phyloP scores from a whole-genome alignment of 139 green algal species.

The Coelastrella sp. region DNA sequence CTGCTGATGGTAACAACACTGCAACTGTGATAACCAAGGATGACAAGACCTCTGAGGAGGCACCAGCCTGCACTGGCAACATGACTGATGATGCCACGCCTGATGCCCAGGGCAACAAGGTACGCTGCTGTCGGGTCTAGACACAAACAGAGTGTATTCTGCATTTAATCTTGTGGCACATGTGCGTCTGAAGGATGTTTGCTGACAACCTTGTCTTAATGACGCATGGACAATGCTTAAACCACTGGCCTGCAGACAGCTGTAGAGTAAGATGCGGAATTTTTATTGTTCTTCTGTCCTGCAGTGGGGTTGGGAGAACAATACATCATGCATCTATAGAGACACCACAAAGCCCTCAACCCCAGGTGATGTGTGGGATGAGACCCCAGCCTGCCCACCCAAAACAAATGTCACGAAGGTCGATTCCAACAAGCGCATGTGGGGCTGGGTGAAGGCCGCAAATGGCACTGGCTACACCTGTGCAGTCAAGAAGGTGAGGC shows the following conservation, averaged over 20 bases:
- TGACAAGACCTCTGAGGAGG: background rate
- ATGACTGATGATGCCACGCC: background rate
- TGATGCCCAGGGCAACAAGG: background rate
- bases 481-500: too few species aligned
- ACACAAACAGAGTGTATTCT: too few species aligned
- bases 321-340: background rate
- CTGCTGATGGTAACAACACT: background rate
- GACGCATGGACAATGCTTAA: too few species aligned
- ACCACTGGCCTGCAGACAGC: too few species aligned
- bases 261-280: too few species aligned
- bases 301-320: background rate
- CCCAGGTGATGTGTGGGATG: background rate
- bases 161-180: too few species aligned
- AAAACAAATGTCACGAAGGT: background rate
- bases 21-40: background rate
- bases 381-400: background rate
- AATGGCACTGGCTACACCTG: too few species aligned
- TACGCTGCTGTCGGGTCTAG: background rate
- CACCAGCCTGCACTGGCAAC: background rate
- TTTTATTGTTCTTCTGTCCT: too few species aligned
- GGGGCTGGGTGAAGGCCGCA: background rate
- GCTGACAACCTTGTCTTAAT: too few species aligned
- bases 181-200: too few species aligned
- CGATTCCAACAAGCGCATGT: background rate
- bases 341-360: background rate